Evolutionary conservation across 2,329 filamentous ascomycete genomes (phyloP), one percentile per base, ranked within the genome.

Genomic region (Botrytis tulipae): DNA sequence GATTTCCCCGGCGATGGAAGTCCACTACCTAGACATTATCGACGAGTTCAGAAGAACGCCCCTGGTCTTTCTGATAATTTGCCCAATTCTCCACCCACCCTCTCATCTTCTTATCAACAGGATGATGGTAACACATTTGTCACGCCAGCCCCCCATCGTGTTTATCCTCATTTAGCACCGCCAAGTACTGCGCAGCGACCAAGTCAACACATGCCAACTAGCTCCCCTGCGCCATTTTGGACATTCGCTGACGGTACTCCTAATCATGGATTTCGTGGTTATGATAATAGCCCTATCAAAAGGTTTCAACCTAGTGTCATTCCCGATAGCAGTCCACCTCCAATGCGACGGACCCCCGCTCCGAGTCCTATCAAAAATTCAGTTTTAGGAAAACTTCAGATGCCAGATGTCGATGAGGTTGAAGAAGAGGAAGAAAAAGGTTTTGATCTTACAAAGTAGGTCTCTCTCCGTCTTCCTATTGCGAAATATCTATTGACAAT

Each of bases 171-270:
- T 77, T 86, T 95, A 59, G 92, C 91, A 1, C 93, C 93, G 44
- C 93, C 93, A 0, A 94, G 92, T 79, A 95, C 93, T 9, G 90
- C 92, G 8, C 92, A 95, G 80, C 87, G 93, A 72, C 93, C 93
- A 16, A 95, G 92, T 80, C 92, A 94, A 79, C 93, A 94, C 81
- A 94, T 95, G 88, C 92, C 93, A 48, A 94, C 93, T 63, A 94
- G 91, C 78, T 94, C 92, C 46, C 93, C 93, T 0, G 93, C 93
- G 1, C 93, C 93, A 0, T 96, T 97, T 82, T 97, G 93, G 93
- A 94, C 93, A 81, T 96, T 93, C 82, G 90, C 92, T 74, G 88
- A 89, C 40, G 93, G 90, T 82, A 95, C 92, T 2, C 93, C 93
- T 2, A 84, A 92, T 71, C 80, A 76, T 73, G 78, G 76, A 85